Percentiles rank a stretch among this genome's conserved stretches.
phyloP scores from a whole-genome alignment of 2,329 filamentous ascomycete species.

The Nemania diffusa region DNA sequence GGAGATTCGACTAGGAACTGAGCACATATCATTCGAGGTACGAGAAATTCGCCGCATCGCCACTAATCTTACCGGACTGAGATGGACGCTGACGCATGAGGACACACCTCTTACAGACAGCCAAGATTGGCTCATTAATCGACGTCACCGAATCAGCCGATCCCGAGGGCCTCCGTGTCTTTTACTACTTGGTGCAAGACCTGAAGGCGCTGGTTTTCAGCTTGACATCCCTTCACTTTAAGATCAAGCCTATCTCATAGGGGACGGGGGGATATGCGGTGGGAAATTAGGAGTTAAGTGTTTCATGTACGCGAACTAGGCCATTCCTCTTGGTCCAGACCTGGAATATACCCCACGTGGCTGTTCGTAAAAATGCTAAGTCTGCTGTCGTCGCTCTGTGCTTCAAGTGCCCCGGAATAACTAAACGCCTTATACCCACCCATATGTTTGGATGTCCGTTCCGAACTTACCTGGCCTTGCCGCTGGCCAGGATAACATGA shows the following conservation, averaged over 20 bases:
- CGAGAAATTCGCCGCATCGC: conserved; percentile 38
- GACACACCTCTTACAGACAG: conserved; percentile 70
- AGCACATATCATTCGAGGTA: conserved; percentile 98
- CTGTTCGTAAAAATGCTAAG: conserved; percentile 41
- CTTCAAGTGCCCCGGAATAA: conserved; percentile 26
- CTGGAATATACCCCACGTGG: conserved; percentile 44
- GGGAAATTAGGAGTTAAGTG: conserved; percentile 19
- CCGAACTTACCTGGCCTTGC: conserved; percentile 17
- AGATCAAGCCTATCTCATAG: conserved; percentile 80
- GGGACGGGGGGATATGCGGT: conserved; percentile 1
- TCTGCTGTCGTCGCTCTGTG: conserved; percentile 31
- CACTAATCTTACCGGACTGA: conserved; percentile 5
- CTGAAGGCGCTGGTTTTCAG: conserved; percentile 97
- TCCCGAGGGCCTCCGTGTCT: conserved; percentile 93
- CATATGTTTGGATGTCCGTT: conserved; percentile 20
- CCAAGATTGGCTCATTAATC: conserved; percentile 96
- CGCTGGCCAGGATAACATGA: conserved; percentile 23
- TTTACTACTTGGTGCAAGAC: conserved; percentile 98
- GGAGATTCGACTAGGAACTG: conserved; percentile 91
- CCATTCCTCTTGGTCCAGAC: conserved; percentile 34
- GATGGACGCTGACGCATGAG: conserved; percentile 22
- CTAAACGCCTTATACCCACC: conserved; percentile 30
- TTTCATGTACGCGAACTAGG: conserved; percentile 42
- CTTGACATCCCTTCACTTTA: conserved; percentile 95
- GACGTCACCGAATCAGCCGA: conserved; percentile 97